These are phyloP conservation scores for Sordariomycetes sp. DNA, from an alignment of 2,329 filamentous ascomycete genomes.

Conservation along the genomic window DNA sequence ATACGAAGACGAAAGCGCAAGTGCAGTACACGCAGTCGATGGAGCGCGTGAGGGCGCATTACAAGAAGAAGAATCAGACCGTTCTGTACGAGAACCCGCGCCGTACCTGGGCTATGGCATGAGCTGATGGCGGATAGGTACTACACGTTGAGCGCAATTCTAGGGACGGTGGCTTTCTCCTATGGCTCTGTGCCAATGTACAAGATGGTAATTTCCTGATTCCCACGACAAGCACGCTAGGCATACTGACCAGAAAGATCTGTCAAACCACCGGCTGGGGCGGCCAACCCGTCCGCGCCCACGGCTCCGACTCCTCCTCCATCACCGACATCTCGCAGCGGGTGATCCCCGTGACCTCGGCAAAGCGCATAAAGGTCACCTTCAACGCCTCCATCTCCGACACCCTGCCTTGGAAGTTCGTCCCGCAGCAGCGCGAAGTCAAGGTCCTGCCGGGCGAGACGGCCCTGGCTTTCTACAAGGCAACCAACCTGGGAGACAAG, in stretches of 20 bases:
- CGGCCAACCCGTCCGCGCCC: slow-evolving; percentile 81
- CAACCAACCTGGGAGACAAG: slow-evolving; percentile 78
- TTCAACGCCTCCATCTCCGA: slow-evolving; percentile 96
- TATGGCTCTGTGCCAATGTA: slow-evolving; percentile 82
- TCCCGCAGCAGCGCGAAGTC: slow-evolving; percentile 93
- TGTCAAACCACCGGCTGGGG: slow-evolving; percentile 86
- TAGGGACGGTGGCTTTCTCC: slow-evolving; percentile 70
- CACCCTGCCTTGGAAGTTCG: slow-evolving; percentile 94
- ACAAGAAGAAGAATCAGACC: slow-evolving; percentile 58
- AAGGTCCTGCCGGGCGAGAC: slow-evolving; percentile 93
- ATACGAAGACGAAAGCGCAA: slow-evolving; percentile 10
- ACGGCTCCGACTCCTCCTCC: slow-evolving; percentile 41
- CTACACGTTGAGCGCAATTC: slow-evolving; percentile 68
- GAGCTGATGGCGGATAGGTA: slow-evolving; percentile 34
- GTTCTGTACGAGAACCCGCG: slow-evolving; percentile 25
- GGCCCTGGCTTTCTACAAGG: slow-evolving; percentile 93
- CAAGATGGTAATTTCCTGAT: slow-evolving; percentile 58
- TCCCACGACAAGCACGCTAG: background rate
- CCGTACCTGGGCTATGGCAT: slow-evolving; percentile 3
- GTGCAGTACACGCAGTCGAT: slow-evolving; percentile 32
- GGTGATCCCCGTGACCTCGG: slow-evolving; percentile 69
- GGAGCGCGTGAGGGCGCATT: slow-evolving; percentile 55
- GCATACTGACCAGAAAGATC: slow-evolving; percentile 41
- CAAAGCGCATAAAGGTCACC: slow-evolving; percentile 83
- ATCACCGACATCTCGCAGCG: slow-evolving; percentile 62